A percentile compares a stretch with the other conserved stretches of the same genome.
Evolutionary conservation across 805 yeast genomes (phyloP).

Genomic region (Lipomyces starkeyi): DNA sequence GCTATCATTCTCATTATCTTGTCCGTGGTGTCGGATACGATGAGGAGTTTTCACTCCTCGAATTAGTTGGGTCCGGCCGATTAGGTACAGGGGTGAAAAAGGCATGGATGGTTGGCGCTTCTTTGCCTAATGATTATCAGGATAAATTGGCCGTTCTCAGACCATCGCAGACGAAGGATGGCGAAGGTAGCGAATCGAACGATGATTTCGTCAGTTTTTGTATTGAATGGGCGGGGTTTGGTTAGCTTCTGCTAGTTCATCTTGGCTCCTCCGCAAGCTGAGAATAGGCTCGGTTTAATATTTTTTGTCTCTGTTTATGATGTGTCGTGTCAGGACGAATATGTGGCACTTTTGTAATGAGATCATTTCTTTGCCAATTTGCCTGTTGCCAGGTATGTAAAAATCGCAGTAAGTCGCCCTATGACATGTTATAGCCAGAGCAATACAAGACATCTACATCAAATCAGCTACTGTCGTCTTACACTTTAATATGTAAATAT

Average conservation of each 20-base stretch:
- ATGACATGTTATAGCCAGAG: neutral
- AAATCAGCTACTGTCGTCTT: neutral
- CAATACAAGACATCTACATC: neutral
- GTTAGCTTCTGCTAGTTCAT: constrained; percentile 49
- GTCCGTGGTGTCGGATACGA: constrained; percentile 59
- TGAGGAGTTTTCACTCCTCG: constrained; percentile 60
- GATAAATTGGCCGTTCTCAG: constrained; percentile 24
- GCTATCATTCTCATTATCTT: constrained; percentile 86
- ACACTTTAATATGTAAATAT: too few relatives aligned
- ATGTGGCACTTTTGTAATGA: neutral
- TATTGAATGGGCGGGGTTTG: constrained; percentile 97
- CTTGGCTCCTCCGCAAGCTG: too few relatives aligned
- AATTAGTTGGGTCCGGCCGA: constrained; percentile 83
- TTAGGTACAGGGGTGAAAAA: constrained; percentile 92
- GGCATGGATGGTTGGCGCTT: constrained; percentile 62
- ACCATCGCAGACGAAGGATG: neutral
- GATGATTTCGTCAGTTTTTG: constrained; percentile 59
- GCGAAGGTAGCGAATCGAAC: constrained; percentile 10
- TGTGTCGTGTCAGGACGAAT: neutral
- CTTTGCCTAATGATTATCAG: constrained; percentile 20
- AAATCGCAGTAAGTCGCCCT: too few relatives aligned
- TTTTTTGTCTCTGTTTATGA: neutral
- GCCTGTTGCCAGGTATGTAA: neutral
- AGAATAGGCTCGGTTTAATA: neutral
- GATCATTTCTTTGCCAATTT: neutral